These are phyloP conservation scores for Candida khao-thaluensis DNA, from an alignment of 805 yeast species.

Conservation along the genomic window DNA sequence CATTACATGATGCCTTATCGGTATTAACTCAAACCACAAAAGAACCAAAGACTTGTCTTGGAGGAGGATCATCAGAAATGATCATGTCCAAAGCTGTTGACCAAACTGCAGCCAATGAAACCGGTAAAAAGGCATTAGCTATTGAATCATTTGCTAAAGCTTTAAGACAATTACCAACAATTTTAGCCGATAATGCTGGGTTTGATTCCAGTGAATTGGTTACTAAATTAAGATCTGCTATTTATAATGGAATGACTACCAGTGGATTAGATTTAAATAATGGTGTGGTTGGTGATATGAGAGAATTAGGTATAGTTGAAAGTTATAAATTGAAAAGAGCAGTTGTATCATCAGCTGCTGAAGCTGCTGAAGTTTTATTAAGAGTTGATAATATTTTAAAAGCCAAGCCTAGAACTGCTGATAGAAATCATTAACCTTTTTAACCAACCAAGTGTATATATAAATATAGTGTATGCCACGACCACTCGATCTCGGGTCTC, in stretches of 20 bases:
- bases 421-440: constrained; percentile 63
- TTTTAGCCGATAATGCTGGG: constrained; percentile 96
- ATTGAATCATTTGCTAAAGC: constrained; percentile 94
- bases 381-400: constrained; percentile 96
- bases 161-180: constrained; percentile 90
- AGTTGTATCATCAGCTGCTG: constrained; percentile 94
- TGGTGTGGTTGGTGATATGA: constrained; percentile 90
- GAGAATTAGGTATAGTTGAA: constrained; percentile 90
- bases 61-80: constrained; percentile 89
- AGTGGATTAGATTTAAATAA: constrained; percentile 85
- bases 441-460: constrained; percentile 3
- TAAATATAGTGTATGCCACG: background rate
- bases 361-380: constrained; percentile 93
- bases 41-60: constrained; percentile 87
- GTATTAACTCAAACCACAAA: constrained; percentile 93
- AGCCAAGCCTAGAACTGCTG: constrained; percentile 97
- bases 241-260: constrained; percentile 88
- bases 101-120: constrained; percentile 83
- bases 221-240: constrained; percentile 83
- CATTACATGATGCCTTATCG: constrained; percentile 89
- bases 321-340: constrained; percentile 89
- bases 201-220: constrained; percentile 91
- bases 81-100: constrained; percentile 97
- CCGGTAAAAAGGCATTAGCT: constrained; percentile 92
- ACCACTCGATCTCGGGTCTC: too few species aligned